Conservation (phyloP, 441 rosid genomes). For the Gossypium schwendimanii region DNA sequence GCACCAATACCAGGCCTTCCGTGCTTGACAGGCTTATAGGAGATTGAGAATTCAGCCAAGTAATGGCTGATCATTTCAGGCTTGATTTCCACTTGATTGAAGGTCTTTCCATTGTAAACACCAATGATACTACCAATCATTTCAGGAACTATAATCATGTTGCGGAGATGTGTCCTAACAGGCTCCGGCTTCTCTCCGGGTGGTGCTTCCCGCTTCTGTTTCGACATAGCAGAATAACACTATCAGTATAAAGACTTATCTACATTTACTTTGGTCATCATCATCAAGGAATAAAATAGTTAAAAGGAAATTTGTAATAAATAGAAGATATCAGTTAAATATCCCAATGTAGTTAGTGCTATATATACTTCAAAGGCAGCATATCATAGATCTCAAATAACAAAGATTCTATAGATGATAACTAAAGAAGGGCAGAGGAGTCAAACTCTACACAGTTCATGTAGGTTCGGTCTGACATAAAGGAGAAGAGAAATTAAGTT, state of each 20-base stretch:
- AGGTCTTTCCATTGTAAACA: conserved; percentile 51
- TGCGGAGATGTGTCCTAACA: conserved; percentile 42
- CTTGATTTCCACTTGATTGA: conserved; percentile 49
- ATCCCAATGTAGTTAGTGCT: not conserved
- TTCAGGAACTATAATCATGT: conserved; percentile 49
- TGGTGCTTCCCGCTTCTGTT: conserved; percentile 43
- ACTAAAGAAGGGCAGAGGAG: not conserved
- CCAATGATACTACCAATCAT: conserved; percentile 48
- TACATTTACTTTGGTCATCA: not conserved
- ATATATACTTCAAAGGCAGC: not conserved
- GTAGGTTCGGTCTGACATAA: not conserved
- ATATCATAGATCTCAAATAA: not conserved
- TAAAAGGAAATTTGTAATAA: too few relatives aligned
- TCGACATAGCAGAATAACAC: conserved; percentile 1
- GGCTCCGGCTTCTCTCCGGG: conserved; percentile 48
- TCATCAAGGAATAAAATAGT: not conserved
- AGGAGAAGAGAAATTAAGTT: not conserved
- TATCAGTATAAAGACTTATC: not conserved
- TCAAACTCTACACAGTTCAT: not conserved
- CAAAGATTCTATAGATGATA: not conserved
- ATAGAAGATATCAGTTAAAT: not conserved
- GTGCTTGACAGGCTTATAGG: conserved; percentile 53
- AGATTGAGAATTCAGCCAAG: conserved; percentile 48
- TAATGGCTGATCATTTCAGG: conserved; percentile 52
- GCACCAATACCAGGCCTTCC: conserved; percentile 63